Percentiles rank a stretch among this genome's conserved stretches.
Conservation (phyloP, 768 basidiomycete species). For the Boletus barrowsii region DNA sequence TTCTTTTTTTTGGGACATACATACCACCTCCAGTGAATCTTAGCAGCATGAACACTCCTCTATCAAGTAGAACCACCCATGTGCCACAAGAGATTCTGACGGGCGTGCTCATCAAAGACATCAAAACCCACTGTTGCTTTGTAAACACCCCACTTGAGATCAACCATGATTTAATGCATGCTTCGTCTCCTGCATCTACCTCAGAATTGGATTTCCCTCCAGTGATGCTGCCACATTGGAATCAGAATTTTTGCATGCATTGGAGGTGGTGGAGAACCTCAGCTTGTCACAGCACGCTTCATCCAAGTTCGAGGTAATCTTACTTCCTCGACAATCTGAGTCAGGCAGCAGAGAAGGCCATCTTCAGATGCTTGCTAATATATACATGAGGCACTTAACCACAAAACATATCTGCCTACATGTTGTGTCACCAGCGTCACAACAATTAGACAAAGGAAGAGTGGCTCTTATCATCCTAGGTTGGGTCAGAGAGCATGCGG, state of each 20-base stretch:
- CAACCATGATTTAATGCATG: conserved; percentile 31
- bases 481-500: conserved; percentile 90
- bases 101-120: conserved; percentile 79
- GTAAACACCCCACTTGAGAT: conserved; percentile 63
- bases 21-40: conserved; percentile 77
- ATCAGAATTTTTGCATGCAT: conserved; percentile 59
- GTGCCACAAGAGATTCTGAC: conserved; percentile 81
- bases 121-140: conserved; percentile 88
- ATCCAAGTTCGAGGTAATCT: conserved; percentile 53
- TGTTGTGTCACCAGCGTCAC: conserved; percentile 62
- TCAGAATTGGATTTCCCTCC: conserved; percentile 42
- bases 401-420: conserved; percentile 70
- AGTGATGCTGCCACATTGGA: conserved; percentile 64
- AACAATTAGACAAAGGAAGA: conserved; percentile 67
- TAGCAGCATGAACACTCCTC: conserved; percentile 59
- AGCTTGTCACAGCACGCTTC: conserved; percentile 49
- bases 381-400: conserved; percentile 76
- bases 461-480: conserved; percentile 87
- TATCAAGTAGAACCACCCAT: conserved; percentile 57
- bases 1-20: conserved; percentile 81
- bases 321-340: conserved; percentile 37
- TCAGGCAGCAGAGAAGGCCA: conserved; percentile 21
- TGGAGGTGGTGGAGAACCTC: conserved; percentile 47
- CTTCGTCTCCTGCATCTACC: conserved; percentile 28
- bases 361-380: conserved; percentile 60